Conservation (phyloP, 2,329 filamentous ascomycete species). For the Escovopsis sp. region DNA sequence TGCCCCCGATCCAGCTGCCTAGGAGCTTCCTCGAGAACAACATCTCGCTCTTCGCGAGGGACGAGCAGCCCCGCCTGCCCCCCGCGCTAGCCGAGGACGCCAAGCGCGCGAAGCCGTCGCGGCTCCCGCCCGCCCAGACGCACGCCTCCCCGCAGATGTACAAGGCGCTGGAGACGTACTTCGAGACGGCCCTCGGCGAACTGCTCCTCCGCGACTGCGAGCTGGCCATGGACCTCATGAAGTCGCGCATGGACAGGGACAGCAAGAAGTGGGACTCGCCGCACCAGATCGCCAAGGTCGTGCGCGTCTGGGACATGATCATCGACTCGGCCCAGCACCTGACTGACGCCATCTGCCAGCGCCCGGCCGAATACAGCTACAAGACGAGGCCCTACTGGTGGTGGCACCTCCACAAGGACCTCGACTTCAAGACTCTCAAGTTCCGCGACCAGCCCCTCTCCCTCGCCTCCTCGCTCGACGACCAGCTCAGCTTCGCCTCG, state of each 20-base stretch:
- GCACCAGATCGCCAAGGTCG: conserved; percentile 8
- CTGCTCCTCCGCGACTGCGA: conserved; percentile 8
- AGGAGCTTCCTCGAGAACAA: conserved; percentile 38
- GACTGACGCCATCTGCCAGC: conserved; percentile 18
- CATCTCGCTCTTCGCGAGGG: conserved; percentile 21
- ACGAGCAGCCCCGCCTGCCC: conserved; percentile 15
- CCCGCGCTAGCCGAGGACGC: conserved; percentile 17
- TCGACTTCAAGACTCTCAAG: conserved; percentile 14
- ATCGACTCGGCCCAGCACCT: conserved; percentile 23
- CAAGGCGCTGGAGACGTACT: conserved; percentile 16
- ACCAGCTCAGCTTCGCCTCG: conserved; percentile 16
- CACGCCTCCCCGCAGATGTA: conserved; percentile 11
- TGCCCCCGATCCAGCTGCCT: conserved; percentile 40
- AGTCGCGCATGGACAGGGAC: conserved; percentile 2
- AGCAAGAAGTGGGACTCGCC: conserved; percentile 4
- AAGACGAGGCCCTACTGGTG: conserved; percentile 23
- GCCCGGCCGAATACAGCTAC: conserved; percentile 20
- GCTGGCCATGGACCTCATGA: conserved; percentile 7
- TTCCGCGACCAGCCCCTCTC: conserved; percentile 16
- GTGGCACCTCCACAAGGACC: conserved; percentile 23
- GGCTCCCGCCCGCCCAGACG: conserved; percentile 13
- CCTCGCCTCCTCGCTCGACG: conserved; percentile 12
- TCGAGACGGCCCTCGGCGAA: conserved; percentile 13
- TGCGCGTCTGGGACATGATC: conserved; percentile 19
- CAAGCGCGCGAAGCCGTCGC: conserved; percentile 16